A percentile compares a stretch with the other conserved stretches of the same genome.
Conservation (phyloP, 371 early-diverging fungal species). For the Rhizopus sp. region DNA sequence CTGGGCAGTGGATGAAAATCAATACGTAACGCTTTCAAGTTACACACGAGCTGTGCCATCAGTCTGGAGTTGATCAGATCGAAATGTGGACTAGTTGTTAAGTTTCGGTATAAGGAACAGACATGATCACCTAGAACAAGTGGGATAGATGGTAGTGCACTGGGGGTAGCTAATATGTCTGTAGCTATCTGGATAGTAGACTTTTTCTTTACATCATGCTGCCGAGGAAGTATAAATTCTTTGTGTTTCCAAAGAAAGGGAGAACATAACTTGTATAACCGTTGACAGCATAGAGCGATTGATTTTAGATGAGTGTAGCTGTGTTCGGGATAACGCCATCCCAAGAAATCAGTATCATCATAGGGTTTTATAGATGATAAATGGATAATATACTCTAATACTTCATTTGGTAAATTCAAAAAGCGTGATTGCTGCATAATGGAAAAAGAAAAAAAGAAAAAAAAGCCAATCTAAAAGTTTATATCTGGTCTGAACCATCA, state of each 20-base stretch:
- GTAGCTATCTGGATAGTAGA: slow-evolving; percentile 37
- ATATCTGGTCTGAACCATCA: background rate
- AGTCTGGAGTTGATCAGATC: slow-evolving; percentile 40
- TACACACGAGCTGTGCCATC: slow-evolving; percentile 42
- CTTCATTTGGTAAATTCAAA: slow-evolving; percentile 40
- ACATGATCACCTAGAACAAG: slow-evolving; percentile 40
- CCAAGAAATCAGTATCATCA: slow-evolving; percentile 28
- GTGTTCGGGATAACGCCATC: slow-evolving; percentile 49
- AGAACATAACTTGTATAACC: slow-evolving; percentile 36
- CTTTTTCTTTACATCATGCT: slow-evolving; percentile 31
- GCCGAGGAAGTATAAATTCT: slow-evolving; percentile 48
- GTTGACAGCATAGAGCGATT: slow-evolving; percentile 39
- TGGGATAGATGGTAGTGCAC: slow-evolving; percentile 26
- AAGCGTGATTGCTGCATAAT: slow-evolving; percentile 9
- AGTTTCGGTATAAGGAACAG: slow-evolving; percentile 41
- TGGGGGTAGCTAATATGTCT: slow-evolving; percentile 31
- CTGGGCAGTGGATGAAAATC: slow-evolving; percentile 48
- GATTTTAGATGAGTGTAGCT: slow-evolving; percentile 31
- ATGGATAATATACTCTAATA: slow-evolving; percentile 36
- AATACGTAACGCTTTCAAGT: slow-evolving; percentile 42
- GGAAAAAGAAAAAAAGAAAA: slow-evolving; percentile 5
- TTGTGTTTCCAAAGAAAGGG: slow-evolving; percentile 53
- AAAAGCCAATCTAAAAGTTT: background rate
- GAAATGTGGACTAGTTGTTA: slow-evolving; percentile 38
- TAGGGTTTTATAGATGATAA: slow-evolving; percentile 17